A percentile compares a stretch with the other conserved stretches of the same genome.
phyloP scores from a whole-genome alignment of 164 flowering plant species.

The Brasenia schreberi region DNA sequence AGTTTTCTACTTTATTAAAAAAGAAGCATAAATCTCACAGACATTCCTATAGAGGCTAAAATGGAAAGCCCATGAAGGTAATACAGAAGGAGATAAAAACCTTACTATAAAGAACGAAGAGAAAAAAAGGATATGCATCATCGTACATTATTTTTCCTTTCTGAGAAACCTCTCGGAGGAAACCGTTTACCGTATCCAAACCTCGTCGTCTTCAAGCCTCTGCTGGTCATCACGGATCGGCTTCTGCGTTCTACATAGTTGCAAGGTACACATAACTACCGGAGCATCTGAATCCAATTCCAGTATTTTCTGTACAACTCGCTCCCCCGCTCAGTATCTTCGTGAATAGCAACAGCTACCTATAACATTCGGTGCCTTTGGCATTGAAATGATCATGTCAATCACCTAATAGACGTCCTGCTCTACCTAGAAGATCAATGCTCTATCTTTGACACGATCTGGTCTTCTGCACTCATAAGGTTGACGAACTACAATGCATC shows the following conservation, averaged over 20 bases:
- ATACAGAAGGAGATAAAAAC: too few relatives aligned
- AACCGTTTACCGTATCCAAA: too few relatives aligned
- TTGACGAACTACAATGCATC: constrained; percentile 28
- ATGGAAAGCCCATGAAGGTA: too few relatives aligned
- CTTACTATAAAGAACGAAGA: too few relatives aligned
- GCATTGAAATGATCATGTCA: constrained; percentile 28
- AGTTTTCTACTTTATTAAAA: too few relatives aligned
- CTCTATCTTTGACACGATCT: constrained; percentile 36
- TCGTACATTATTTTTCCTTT: too few relatives aligned
- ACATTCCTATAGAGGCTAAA: too few relatives aligned
- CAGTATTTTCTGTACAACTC: constrained; percentile 25
- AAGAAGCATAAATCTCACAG: too few relatives aligned
- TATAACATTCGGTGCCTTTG: constrained; percentile 35
- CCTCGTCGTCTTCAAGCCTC: too few relatives aligned
- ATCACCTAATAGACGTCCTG: constrained; percentile 36
- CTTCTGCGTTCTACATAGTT: constrained; percentile 25
- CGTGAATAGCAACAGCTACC: constrained; percentile 41
- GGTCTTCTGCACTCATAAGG: constrained; percentile 28
- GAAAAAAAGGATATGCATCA: too few relatives aligned
- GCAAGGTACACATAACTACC: constrained; percentile 37
- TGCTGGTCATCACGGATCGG: too few relatives aligned
- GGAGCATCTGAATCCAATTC: constrained; percentile 36
- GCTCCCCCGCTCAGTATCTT: constrained; percentile 30
- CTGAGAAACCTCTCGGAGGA: too few relatives aligned
- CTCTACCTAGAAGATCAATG: constrained; percentile 42